Percentiles rank a stretch among this genome's conserved stretches.
These are phyloP conservation scores for Kingdonia uniflora DNA, from an alignment of 164 flowering plant genomes.

Conservation along the genomic window DNA sequence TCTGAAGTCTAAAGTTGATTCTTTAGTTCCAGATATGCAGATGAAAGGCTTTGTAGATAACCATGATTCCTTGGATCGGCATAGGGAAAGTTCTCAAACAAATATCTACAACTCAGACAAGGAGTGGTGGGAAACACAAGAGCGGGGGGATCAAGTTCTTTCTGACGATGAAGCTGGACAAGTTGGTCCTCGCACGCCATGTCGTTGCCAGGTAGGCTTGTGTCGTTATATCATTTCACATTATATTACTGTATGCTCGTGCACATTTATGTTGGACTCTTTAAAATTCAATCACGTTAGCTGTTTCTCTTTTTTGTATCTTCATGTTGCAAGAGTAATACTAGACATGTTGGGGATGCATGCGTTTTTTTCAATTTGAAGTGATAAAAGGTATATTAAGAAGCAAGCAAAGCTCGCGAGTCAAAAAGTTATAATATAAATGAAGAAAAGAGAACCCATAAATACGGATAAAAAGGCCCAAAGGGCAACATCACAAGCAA, in stretches of 20 bases:
- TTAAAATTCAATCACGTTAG: not conserved
- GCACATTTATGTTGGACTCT: too few species aligned
- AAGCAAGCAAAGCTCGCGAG: too few species aligned
- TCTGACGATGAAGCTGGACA: constrained; percentile 65
- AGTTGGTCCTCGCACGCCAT: constrained; percentile 82
- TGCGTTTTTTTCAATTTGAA: too few species aligned
- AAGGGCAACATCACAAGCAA: too few species aligned
- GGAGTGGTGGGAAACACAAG: constrained; percentile 97
- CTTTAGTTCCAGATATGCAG: constrained; percentile 37
- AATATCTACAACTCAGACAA: constrained; percentile 24
- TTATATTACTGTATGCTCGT: too few species aligned
- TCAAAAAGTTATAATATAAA: too few species aligned
- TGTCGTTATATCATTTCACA: constrained; percentile 6
- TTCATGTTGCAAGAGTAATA: too few species aligned
- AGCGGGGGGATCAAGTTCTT: constrained; percentile 55
- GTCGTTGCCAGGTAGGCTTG: constrained; percentile 80
- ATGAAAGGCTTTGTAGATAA: constrained; percentile 71
- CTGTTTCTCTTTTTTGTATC: not conserved
- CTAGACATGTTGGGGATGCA: too few species aligned
- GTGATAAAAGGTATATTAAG: too few species aligned
- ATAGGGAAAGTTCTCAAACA: constrained; percentile 20
- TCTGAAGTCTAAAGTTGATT: constrained; percentile 47
- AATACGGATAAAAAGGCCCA: too few species aligned
- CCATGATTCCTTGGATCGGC: constrained; percentile 20
- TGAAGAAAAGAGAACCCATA: too few species aligned